Evolutionary conservation across 306 rosid genomes (phyloP), one percentile per base, ranked within the genome.

Genomic region (Castanea crenata): DNA sequence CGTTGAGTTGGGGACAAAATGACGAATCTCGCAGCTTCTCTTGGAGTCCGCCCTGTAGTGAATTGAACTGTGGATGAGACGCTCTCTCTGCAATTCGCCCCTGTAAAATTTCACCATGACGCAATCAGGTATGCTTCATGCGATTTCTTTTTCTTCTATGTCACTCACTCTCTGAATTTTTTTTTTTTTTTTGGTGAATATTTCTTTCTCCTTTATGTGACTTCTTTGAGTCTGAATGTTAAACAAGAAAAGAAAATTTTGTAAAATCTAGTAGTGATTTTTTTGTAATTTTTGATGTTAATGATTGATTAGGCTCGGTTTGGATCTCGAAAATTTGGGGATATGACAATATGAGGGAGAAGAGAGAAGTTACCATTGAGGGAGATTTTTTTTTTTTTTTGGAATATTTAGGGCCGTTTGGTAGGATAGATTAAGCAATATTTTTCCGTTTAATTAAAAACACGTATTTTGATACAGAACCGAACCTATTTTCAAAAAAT

Each of bases 51-150:
- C 5, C 6, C 54, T 3, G 46, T 5, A 5, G 5, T 18, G 25
- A 4, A 18, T 35, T 19, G 5, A 68, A 68, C 6, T 6, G 23
- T 68, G 80, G 79, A 31, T 75, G 51, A 69, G 73, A 52, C 82
- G 83, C 83, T 77, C 63, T 73, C 75, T 71, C 64, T 77, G 73
- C 78, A 25, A 46, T 49, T 80, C 65, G 20, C 63, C 68, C n/a
- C 76, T 38, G 3, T 46, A 72, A 51, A 61, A 75, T 76, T 64
- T 83, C 85, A 74, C 14, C 15, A 82, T 55, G 82, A 85, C 74
- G 89, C 80, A 84, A 61, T 54, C 87, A 76, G 96, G 96, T 87
- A 49, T 78, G 25, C 21, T n/a, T 35, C 6, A 4, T 57, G 18
- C 55, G 32, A 16, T 65, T 23, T 23, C 23, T 25, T 25, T 1